phyloP scores from a whole-genome alignment of 257 asterid genomes.

The Lantana camara region DNA sequence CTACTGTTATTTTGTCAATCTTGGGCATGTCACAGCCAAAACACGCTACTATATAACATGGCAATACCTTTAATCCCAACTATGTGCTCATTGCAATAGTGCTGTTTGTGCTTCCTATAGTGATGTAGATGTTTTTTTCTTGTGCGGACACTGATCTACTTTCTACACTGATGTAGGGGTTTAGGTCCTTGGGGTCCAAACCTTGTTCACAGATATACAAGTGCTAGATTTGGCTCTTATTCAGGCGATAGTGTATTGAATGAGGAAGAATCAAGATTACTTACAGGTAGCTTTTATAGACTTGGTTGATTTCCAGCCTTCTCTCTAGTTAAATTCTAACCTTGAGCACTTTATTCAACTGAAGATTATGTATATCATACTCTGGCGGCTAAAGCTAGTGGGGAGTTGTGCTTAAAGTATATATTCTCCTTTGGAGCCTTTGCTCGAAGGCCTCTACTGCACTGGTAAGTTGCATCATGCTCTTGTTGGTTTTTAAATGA shows the following conservation, averaged over 20 bases:
- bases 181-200: slow-evolving; percentile 94
- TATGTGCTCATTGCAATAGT: background rate
- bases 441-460: slow-evolving; percentile 67
- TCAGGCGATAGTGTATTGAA: slow-evolving; percentile 51
- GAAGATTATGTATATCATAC: slow-evolving; percentile 78
- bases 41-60: background rate
- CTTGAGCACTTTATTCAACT: slow-evolving; percentile 24
- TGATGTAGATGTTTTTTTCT: background rate
- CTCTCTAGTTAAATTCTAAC: slow-evolving; percentile 25
- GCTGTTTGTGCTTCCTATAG: slow-evolving; percentile 1
- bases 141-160: slow-evolving; percentile 10
- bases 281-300: slow-evolving; percentile 54
- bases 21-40: background rate
- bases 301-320: background rate
- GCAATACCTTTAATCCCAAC: slow-evolving; percentile 1
- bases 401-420: slow-evolving; percentile 81
- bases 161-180: slow-evolving; percentile 55
- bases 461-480: slow-evolving; percentile 47
- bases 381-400: slow-evolving; percentile 86
- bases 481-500: slow-evolving; percentile 8
- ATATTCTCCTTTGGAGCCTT: slow-evolving; percentile 88
- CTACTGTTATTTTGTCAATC: background rate
- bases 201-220: slow-evolving; percentile 70
- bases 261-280: slow-evolving; percentile 67
- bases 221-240: slow-evolving; percentile 69